Base-by-base conservation (phyloP, 495 filamentous ascomycete genomes). In the Penicillium nucicola region DNA sequence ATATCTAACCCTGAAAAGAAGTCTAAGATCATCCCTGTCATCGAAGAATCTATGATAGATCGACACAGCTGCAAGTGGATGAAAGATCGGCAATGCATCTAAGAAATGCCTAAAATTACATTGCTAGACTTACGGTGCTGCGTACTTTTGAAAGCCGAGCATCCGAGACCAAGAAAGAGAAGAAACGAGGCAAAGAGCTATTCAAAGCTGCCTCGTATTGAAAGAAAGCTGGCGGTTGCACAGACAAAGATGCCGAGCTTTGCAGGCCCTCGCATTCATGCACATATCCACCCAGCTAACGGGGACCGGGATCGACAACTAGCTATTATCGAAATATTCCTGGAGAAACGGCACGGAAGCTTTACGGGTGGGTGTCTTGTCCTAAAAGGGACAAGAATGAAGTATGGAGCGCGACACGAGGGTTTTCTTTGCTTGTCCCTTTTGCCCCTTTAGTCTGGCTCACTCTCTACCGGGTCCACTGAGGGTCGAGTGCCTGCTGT, bases 21-120 rank as follows among this genome's bases (percentile, higher is more conserved):
- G 9, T 37, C 32, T n/a, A 23, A 18, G 55, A 65, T 59, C 55
- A 64, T 43, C 61, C 55, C 58, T 65, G 55, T 60, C 61, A 62
- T 50, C 44, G 42, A 53, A 20, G 42, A 53, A 52, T 57, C 20
- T 34, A 48, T 50, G 45, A 52, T 57, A 22, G 55, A 65, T 65
- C 58, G 52, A 49, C 48, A 48, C 33, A 12, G 36, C 18, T 25
- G 20, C 36, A 49, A 22, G 20, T 3, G 41, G 49, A 58, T 48
- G 36, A 14, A 20, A 30, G 55, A 57, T 62, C 57, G 39, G 42
- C 25, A 19, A 33, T 36, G 32, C 18, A 51, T 52, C 25, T 44
- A 48, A 23, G 25, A 43, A 23, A 18, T 42, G 35, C 25, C 10
- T 42, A 25, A 34, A 50, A 45, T 44, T 40, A 12, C n/a, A 13